phyloP scores from a whole-genome alignment of 768 basidiomycete genomes.

The Termitomyces sp. region DNA sequence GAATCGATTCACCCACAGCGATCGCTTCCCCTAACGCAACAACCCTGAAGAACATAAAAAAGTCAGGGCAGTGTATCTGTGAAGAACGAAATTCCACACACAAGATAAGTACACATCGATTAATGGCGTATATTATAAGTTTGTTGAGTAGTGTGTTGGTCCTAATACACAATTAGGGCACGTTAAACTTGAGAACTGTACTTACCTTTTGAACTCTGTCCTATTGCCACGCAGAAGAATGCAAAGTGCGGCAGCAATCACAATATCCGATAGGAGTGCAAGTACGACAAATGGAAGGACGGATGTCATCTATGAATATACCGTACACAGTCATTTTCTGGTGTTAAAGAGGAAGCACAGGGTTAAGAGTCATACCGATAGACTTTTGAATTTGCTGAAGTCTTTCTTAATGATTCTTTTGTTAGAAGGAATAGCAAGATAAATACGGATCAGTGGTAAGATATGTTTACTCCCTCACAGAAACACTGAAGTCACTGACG shows the following conservation, averaged over 20 bases:
- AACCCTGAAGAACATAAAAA: neutral
- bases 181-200: neutral
- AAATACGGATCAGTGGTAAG: neutral
- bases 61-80: neutral
- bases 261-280: neutral
- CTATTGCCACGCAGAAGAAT: neutral
- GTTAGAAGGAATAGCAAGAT: neutral
- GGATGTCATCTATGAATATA: neutral
- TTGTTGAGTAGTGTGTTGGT: constrained; percentile 1
- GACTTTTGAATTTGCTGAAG: neutral
- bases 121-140: constrained; percentile 2
- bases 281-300: neutral
- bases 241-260: neutral
- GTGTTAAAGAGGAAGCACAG: neutral
- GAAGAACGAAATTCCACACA: neutral
- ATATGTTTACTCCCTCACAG: neutral
- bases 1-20: neutral
- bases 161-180: neutral
- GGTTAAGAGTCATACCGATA: neutral
- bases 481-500: neutral
- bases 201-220: neutral
- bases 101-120: neutral
- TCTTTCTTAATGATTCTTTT: neutral
- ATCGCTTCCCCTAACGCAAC: neutral
- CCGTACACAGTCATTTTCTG: neutral